Evolutionary conservation across 2,329 filamentous ascomycete species (phyloP), one percentile per base, ranked within the genome.

Genomic region (Monilinia vaccinii-corymbosi): DNA sequence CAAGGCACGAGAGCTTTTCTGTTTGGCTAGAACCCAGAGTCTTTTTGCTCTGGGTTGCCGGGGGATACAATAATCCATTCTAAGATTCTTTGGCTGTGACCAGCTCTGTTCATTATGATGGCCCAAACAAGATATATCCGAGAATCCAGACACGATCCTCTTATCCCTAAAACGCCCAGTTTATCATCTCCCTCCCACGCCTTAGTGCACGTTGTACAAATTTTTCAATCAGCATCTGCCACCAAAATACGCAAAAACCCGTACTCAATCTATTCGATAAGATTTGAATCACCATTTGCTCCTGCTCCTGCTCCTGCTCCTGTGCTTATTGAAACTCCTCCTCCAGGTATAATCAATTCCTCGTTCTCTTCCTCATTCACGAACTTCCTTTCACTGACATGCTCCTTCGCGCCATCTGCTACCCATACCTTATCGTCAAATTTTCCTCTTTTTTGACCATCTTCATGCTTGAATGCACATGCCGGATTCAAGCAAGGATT

Each of bases 371-470:
- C 77, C 51, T 89, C 86, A 61, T 90, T 85, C 55, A 93, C 85
- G 75, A 96, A 97, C 71, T 89, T 93, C 68, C 92, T 81, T 74
- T 96, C 90, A 70, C 91, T 96, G 53, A 96, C 85, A 72, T 96
- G 90, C 60, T 82, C 78, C 66, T 80, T 81, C 32, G 74, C 68
- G 42, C 74, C 70, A 25, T 75, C 76, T 3, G 90, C 82, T 21
- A 79, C 91, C 93, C 93, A 97, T 32, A 95, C 90, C 76, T 96
- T 97, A 73, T 95, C 90, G 63, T 86, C 83, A 74, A 91, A 93
- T 16, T 82, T 84, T 55, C 89, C 91, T 67, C 89, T 85, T 77
- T 82, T 81, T 71, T 99, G 94, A 14, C 93, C 94, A 58, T 95
- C 91, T 45, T 86, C 88, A 73, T 99, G 94, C 74, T 91, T 91